Percentiles rank a stretch among this genome's conserved stretches.
Evolutionary conservation across 345 rosid species (phyloP).

Genomic region (Moricandia arvensis): DNA sequence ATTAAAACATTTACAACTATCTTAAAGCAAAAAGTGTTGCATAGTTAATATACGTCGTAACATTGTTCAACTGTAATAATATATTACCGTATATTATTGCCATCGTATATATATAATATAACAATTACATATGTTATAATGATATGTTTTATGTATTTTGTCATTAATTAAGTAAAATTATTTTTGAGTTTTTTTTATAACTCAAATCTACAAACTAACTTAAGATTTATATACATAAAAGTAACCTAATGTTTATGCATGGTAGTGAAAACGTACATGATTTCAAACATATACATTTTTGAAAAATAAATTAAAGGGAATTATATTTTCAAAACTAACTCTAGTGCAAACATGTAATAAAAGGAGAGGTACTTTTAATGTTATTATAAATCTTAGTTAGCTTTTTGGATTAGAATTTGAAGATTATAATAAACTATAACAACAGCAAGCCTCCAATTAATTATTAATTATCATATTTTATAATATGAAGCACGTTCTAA

Average conservation of each 20-base stretch:
- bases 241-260: not conserved
- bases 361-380: too few relatives aligned
- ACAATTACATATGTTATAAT: not conserved
- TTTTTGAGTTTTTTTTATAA: not conserved
- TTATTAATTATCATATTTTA: too few relatives aligned
- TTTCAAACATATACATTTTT: not conserved
- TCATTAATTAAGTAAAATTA: not conserved
- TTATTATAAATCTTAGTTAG: too few relatives aligned
- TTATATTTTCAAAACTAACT: too few relatives aligned
- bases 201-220: not conserved
- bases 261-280: not conserved
- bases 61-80: not conserved
- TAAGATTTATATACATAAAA: not conserved
- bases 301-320: too few relatives aligned
- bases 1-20: not conserved
- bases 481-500: too few relatives aligned
- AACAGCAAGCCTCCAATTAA: too few relatives aligned
- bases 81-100: not conserved
- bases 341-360: too few relatives aligned
- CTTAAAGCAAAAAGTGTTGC: not conserved
- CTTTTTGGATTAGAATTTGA: too few relatives aligned
- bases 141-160: not conserved
- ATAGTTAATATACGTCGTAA: not conserved
- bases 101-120: not conserved
- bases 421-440: too few relatives aligned